Evolutionary conservation across 1,284 basidiomycete species (phyloP).

Genomic region (Ganoderma sinense): DNA sequence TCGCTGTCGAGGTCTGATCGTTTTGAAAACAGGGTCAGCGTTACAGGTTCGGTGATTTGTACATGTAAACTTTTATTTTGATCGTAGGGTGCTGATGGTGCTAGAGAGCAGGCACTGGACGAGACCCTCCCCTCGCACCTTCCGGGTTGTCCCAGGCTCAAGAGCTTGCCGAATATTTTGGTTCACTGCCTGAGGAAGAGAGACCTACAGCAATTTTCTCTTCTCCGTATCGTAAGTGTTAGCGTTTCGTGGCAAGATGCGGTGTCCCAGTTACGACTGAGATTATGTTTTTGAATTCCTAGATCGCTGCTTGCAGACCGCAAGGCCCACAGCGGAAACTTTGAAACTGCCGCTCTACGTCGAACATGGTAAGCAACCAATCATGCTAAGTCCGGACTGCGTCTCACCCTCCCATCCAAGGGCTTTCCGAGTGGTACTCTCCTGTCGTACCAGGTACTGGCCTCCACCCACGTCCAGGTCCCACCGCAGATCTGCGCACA

Average conservation of each 20-base stretch:
- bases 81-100: neutral
- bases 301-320: conserved; percentile 89
- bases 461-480: conserved; percentile 73
- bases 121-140: conserved; percentile 82
- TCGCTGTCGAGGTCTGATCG: neutral
- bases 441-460: conserved; percentile 72
- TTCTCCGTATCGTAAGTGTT: conserved; percentile 75
- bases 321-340: conserved; percentile 66
- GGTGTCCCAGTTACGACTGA: neutral
- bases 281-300: conserved; percentile 9
- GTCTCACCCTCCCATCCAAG: conserved; percentile 44
- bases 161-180: conserved; percentile 73
- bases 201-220: conserved; percentile 82
- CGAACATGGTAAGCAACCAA: conserved; percentile 70
- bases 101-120: conserved; percentile 52
- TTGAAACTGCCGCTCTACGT: conserved; percentile 76
- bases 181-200: conserved; percentile 68
- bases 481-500: conserved; percentile 55
- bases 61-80: neutral
- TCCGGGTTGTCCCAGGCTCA: conserved; percentile 81
- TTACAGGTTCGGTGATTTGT: conserved; percentile 54
- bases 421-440: conserved; percentile 87
- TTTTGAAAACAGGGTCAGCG: conserved; percentile 57
- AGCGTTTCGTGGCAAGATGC: neutral
- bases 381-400: no score